phyloP scores from a whole-genome alignment of 2,329 filamentous ascomycete species.

The Rosellinia necatrix region DNA sequence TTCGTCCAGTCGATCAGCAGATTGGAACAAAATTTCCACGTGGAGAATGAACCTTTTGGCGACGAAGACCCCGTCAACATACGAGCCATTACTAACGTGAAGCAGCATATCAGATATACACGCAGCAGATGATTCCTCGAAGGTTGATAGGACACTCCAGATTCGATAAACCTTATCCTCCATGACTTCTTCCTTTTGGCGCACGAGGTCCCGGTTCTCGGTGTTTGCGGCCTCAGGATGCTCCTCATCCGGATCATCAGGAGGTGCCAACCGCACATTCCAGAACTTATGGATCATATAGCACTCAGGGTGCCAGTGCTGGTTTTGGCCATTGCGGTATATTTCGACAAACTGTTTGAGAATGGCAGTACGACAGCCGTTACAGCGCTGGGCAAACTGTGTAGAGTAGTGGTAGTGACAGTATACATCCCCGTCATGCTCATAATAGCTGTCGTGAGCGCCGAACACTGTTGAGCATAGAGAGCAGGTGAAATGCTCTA shows the following conservation, averaged over 20 bases:
- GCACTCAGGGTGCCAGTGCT: slow-evolving; percentile 99
- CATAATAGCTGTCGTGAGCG: slow-evolving; percentile 97
- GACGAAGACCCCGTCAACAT: slow-evolving; percentile 91
- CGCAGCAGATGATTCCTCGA: slow-evolving; percentile 95
- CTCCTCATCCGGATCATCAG: slow-evolving; percentile 55
- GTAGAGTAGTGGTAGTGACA: slow-evolving; percentile 99
- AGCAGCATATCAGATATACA: slow-evolving; percentile 99
- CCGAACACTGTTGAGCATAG: slow-evolving; percentile 97
- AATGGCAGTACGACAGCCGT: slow-evolving; percentile 95
- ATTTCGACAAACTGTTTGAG: slow-evolving; percentile 99
- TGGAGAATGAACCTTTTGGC: slow-evolving; percentile 97
- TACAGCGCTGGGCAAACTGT: slow-evolving; percentile 93
- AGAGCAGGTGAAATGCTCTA: slow-evolving; percentile 98
- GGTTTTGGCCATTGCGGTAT: slow-evolving; percentile 95
- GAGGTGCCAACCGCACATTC: slow-evolving; percentile 85
- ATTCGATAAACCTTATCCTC: slow-evolving; percentile 98
- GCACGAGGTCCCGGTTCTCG: slow-evolving; percentile 74
- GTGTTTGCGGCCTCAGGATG: slow-evolving; percentile 52
- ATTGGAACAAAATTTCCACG: slow-evolving; percentile 88
- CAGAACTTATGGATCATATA: slow-evolving; percentile 99
- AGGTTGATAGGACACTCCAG: slow-evolving; percentile 96
- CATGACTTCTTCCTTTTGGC: slow-evolving; percentile 88
- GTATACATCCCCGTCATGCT: slow-evolving; percentile 94
- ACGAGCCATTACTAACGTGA: slow-evolving; percentile 96
- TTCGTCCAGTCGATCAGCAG: slow-evolving; percentile 82